Evolutionary conservation across 306 rosid species (phyloP).

Genomic region (Inga oerstediana): DNA sequence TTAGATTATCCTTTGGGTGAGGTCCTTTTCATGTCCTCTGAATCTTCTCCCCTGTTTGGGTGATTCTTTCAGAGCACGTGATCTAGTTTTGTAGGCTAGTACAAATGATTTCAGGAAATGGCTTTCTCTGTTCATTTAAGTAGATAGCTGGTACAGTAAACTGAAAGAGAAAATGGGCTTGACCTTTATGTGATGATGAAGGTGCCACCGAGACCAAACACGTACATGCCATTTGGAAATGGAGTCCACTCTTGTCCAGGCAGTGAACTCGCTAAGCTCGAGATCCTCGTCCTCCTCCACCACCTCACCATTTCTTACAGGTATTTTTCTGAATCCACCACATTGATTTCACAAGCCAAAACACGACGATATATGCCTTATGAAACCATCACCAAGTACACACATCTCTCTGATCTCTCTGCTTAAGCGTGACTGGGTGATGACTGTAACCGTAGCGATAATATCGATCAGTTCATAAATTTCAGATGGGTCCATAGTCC

Average conservation of each 20-base stretch:
- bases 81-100: constrained; percentile 51
- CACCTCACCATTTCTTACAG: constrained; percentile 81
- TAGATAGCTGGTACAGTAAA: not conserved
- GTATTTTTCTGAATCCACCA: constrained; percentile 33
- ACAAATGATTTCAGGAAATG: not conserved
- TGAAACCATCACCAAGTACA: not conserved
- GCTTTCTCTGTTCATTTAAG: not conserved
- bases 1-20: constrained; percentile 23
- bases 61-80: constrained; percentile 60
- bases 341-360: not conserved
- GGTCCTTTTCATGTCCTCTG: constrained; percentile 2
- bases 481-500: constrained; percentile 8
- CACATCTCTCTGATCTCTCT: not conserved
- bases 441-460: not conserved
- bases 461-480: not conserved
- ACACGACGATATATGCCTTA: not conserved
- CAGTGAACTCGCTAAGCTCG: constrained; percentile 93
- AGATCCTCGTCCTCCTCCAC: constrained; percentile 79
- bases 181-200: constrained; percentile 48
- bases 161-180: not conserved
- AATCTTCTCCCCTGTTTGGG: constrained; percentile 26
- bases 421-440: not conserved
- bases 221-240: constrained; percentile 91
- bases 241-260: constrained; percentile 99
- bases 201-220: constrained; percentile 88